Evolutionary conservation across 176 grass and related monocot genomes (phyloP).

Genomic region (Avena atlantica): DNA sequence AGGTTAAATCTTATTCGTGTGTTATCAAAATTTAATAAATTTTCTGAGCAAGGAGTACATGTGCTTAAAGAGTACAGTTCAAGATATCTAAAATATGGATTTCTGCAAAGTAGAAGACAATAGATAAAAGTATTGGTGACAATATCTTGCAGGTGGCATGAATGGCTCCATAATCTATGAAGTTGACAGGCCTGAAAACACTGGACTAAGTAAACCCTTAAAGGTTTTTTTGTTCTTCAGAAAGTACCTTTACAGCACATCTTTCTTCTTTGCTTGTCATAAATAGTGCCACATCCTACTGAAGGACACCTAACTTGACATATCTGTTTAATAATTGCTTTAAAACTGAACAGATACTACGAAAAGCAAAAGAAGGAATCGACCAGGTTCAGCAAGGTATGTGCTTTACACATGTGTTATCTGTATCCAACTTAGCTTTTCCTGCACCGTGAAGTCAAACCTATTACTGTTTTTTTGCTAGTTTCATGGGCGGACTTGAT

Average conservation of each 20-base stretch:
- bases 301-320: not conserved
- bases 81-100: conserved; percentile 9
- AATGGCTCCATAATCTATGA: conserved; percentile 97
- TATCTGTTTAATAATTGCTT: conserved; percentile 34
- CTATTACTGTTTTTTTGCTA: conserved; percentile 41
- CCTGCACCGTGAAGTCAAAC: conserved; percentile 22
- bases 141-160: conserved; percentile 83
- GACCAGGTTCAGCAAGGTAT: conserved; percentile 71
- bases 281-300: conserved; percentile 24
- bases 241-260: conserved; percentile 16
- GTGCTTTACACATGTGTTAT: conserved; percentile 26
- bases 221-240: conserved; percentile 53
- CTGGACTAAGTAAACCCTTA: conserved; percentile 78
- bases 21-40: conserved; percentile 21
- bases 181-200: conserved; percentile 90
- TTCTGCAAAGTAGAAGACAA: conserved; percentile 24
- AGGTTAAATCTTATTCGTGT: conserved; percentile 55
- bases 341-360: conserved; percentile 66
- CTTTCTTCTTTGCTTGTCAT: conserved; percentile 31
- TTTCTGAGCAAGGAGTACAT: conserved; percentile 15
- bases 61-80: conserved; percentile 30
- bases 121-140: conserved; percentile 30
- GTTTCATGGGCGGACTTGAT: conserved; percentile 98
- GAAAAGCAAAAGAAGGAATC: conserved; percentile 79
- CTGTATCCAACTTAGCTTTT: conserved; percentile 37